Evolutionary conservation across 2,329 filamentous ascomycete genomes (phyloP).

Genomic region (Macrophomina tecta): DNA sequence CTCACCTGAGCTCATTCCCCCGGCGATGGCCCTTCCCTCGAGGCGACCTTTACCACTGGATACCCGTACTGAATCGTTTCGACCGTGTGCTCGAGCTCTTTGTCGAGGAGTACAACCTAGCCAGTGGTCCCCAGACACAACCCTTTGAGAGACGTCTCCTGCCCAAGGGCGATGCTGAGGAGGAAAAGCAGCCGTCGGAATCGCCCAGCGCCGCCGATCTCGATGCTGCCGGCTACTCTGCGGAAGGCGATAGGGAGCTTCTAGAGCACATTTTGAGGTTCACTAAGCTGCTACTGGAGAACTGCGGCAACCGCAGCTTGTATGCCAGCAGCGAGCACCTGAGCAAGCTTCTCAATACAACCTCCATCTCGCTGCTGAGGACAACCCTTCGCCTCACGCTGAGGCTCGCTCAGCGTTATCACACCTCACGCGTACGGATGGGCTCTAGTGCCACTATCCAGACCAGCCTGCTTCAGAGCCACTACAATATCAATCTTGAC

Average conservation of each 20-base stretch:
- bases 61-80: slow-evolving; percentile 89
- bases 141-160: slow-evolving; percentile 74
- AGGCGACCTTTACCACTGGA: slow-evolving; percentile 98
- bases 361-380: slow-evolving; percentile 78
- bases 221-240: slow-evolving; percentile 65
- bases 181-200: slow-evolving; percentile 43
- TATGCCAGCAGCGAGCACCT: slow-evolving; percentile 93
- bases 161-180: slow-evolving; percentile 62
- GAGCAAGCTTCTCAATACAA: slow-evolving; percentile 87
- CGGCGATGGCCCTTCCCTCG: slow-evolving; percentile 92
- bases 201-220: slow-evolving; percentile 51
- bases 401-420: slow-evolving; percentile 89
- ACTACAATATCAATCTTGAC: slow-evolving; percentile 77
- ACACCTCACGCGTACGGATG: slow-evolving; percentile 82
- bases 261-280: slow-evolving; percentile 83
- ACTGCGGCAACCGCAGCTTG: slow-evolving; percentile 94
- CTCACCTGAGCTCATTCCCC: slow-evolving; percentile 79
- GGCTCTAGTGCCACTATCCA: slow-evolving; percentile 67
- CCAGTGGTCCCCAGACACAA: slow-evolving; percentile 77
- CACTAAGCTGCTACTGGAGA: slow-evolving; percentile 85
- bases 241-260: slow-evolving; percentile 80
- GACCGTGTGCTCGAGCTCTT: slow-evolving; percentile 86
- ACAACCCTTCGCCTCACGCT: slow-evolving; percentile 80
- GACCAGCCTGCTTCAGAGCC: slow-evolving; percentile 76
- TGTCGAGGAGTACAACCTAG: slow-evolving; percentile 78